Percentiles rank a stretch among this genome's conserved stretches.
phyloP scores from a whole-genome alignment of 2,329 filamentous ascomycete genomes.

The Didymella arachidicola region DNA sequence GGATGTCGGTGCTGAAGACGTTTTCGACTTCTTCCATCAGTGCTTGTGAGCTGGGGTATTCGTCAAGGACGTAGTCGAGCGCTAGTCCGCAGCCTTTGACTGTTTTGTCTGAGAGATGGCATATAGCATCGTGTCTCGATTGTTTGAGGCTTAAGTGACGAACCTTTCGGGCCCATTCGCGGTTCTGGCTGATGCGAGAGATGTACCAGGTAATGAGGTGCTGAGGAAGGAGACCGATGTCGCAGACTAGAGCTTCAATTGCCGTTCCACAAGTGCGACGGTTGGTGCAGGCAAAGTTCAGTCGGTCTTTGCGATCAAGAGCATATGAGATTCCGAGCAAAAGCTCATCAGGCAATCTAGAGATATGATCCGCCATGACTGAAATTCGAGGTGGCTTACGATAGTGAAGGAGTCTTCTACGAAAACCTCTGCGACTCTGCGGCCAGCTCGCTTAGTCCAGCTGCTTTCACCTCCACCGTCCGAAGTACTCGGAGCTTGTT shows the following conservation, averaged over 20 bases:
- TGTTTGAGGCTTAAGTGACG: neutral
- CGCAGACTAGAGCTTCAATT: neutral
- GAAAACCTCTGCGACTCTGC: neutral
- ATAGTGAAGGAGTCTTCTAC: neutral
- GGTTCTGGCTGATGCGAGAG: neutral
- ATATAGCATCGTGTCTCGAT: neutral
- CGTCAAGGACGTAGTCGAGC: neutral
- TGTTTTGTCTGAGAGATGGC: neutral
- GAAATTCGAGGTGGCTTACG: fast-evolving
- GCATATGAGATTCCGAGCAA: neutral
- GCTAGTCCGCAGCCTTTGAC: neutral
- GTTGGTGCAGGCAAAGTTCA: neutral
- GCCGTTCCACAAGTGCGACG: neutral
- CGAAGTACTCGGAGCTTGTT: neutral
- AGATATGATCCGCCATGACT: neutral
- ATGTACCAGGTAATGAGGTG: neutral
- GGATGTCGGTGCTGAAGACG: neutral
- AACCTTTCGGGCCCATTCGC: neutral
- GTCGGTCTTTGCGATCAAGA: neutral
- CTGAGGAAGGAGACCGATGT: neutral
- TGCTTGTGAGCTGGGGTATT: neutral
- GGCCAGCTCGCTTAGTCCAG: neutral
- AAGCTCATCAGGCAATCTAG: neutral
- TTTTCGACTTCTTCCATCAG: neutral
- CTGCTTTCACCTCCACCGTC: neutral